Evolutionary conservation across 2,329 filamentous ascomycete genomes (phyloP), one percentile per base, ranked within the genome.

Genomic region (Lasiodiplodia gonubiensis): DNA sequence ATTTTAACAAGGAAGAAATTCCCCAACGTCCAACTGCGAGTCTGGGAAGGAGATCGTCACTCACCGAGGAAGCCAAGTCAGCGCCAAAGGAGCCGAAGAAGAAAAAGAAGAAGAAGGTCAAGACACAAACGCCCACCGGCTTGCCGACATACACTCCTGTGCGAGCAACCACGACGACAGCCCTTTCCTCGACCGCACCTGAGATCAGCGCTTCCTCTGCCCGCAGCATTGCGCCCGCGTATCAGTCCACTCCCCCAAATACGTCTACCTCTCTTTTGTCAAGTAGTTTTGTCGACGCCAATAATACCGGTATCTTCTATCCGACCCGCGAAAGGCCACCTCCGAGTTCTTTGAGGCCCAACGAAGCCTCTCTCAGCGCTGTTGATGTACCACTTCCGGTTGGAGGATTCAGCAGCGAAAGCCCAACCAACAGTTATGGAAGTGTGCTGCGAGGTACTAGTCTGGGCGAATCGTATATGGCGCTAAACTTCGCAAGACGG

Each of bases 221-320:
- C 6, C 54, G 55, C 12, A 67, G 54, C 54, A 60, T 61, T 37
- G 42, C 21, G 23, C 39, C 27, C 3, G 55, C 52, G 10, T 57
- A 46, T n/a, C 39, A 57, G 42, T 21, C 42, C 12, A 14, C 27
- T 2, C 42, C 55, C 16, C 42, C 33, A 39, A 46, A 37, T 30
- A 23, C 33, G 27, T 57, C 63, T 4, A 33, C 39, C 53, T 64
- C 61, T 23, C 54, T 67, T 14, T 55, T 67, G n/a, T 60, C 54
- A 37, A 67, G 55, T 48, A 60, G 54, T 23, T 66, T 66, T 25
- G 64, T 57, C 42, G 64, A 66, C 37, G 55, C 65, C 21, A 61
- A 61, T 55, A 67, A 67, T 48, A 60, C 55, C 23, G 65, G 65
- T 8, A 49, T 61, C n/a, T 67, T 60, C 65, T 67, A 67, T 37